Conservation (phyloP, 192 early-diverging fungal species). For the Coemansia pectinata region DNA sequence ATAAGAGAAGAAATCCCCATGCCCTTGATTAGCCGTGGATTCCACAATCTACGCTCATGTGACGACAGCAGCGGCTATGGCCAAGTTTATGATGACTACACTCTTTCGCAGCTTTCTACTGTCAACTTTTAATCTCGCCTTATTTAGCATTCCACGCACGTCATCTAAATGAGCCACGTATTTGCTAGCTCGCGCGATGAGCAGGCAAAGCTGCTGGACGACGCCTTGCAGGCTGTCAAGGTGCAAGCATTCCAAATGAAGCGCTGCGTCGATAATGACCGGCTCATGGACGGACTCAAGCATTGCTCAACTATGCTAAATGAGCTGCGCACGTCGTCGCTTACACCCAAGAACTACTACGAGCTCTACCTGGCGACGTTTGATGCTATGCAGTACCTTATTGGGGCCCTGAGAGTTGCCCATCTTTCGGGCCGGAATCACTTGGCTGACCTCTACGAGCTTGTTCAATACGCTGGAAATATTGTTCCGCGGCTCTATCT, state of each 20-base stretch:
- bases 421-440: constrained; percentile 81
- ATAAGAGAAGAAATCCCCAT: neutral
- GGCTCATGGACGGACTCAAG: constrained; percentile 97
- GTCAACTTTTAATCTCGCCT: neutral
- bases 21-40: neutral
- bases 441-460: constrained; percentile 93
- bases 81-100: neutral
- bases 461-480: constrained; percentile 98
- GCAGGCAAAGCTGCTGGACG: constrained; percentile 90
- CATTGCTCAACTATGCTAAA: constrained; percentile 97
- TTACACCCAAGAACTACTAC: constrained; percentile 99
- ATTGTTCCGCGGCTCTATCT: constrained; percentile 98
- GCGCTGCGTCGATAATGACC: constrained; percentile 83
- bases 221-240: constrained; percentile 90
- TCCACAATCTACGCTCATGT: constrained; percentile 1
- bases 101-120: neutral
- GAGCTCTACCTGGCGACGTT: constrained; percentile 99
- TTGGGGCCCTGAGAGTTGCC: constrained; percentile 86
- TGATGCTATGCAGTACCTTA: constrained; percentile 93
- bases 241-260: constrained; percentile 95
- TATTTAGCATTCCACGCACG: neutral
- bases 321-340: constrained; percentile 91
- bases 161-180: constrained; percentile 39
- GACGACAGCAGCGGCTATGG: neutral
- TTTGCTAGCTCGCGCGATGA: constrained; percentile 63